Evolutionary conservation across 805 yeast genomes (phyloP).

Genomic region (Saccharomycopsis javanensis): DNA sequence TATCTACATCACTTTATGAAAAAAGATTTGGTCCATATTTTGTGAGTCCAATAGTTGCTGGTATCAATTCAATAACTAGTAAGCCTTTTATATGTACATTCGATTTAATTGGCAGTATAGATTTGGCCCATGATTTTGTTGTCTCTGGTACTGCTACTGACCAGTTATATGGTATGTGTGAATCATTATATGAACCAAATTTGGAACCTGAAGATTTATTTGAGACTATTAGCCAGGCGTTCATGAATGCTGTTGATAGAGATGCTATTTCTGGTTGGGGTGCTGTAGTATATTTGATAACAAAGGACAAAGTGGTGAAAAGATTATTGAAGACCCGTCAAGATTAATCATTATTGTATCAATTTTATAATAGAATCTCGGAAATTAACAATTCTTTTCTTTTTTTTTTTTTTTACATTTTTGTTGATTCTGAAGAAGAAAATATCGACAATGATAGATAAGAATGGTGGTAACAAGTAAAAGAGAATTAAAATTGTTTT

Average conservation of each 20-base stretch:
- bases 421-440: too few relatives aligned
- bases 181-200: constrained; percentile 86
- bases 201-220: constrained; percentile 91
- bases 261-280: constrained; percentile 99
- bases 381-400: not conserved
- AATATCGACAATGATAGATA: too few relatives aligned
- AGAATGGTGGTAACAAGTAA: too few relatives aligned
- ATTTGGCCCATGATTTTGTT: constrained; percentile 86
- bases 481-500: too few relatives aligned
- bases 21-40: constrained; percentile 94
- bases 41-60: constrained; percentile 95
- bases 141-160: constrained; percentile 96
- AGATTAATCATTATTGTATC: constrained; percentile 39
- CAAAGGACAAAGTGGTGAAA: constrained; percentile 84
- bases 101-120: constrained; percentile 95
- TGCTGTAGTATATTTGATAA: constrained; percentile 83
- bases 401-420: too few relatives aligned
- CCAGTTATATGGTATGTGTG: constrained; percentile 98
- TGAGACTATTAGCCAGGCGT: constrained; percentile 90
- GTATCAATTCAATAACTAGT: constrained; percentile 70
- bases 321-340: constrained; percentile 89
- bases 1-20: constrained; percentile 82
- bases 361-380: not conserved
- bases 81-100: constrained; percentile 92
- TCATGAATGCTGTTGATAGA: constrained; percentile 91